These are phyloP conservation scores for Isatis tinctoria DNA, from an alignment of 345 rosid species.

Conservation along the genomic window DNA sequence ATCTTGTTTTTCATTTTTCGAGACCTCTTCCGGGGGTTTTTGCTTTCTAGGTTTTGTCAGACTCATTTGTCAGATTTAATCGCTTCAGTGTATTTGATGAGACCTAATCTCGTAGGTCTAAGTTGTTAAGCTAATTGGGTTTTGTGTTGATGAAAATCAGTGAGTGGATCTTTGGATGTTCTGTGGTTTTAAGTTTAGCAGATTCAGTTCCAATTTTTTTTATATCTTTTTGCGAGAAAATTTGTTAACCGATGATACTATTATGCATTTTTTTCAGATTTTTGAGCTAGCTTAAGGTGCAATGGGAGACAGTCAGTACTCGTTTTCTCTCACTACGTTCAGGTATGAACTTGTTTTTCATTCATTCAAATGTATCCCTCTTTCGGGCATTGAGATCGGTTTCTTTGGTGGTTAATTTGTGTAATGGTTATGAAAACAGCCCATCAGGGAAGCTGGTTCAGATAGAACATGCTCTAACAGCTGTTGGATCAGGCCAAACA, in stretches of 20 bases:
- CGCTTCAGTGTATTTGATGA: background rate
- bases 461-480: constrained; percentile 93
- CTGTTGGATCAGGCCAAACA: constrained; percentile 95
- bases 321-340: constrained; percentile 94
- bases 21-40: background rate
- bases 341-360: constrained; percentile 37
- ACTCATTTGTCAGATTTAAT: background rate
- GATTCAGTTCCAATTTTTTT: background rate
- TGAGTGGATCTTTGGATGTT: background rate
- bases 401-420: background rate
- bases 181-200: background rate
- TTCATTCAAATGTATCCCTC: background rate
- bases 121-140: background rate
- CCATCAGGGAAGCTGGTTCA: constrained; percentile 98
- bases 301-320: constrained; percentile 98
- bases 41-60: too few relatives aligned
- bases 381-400: background rate
- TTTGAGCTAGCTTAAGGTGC: constrained; percentile 6
- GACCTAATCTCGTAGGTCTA: background rate
- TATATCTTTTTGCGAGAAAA: background rate
- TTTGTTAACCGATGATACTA: background rate
- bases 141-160: background rate
- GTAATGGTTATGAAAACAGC: constrained; percentile 34
- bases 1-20: background rate
- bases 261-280: background rate